Percentiles rank a stretch among this genome's conserved stretches.
Evolutionary conservation across 129 eudicot genomes (phyloP).

Genomic region (Chrysanthemum makinoi): DNA sequence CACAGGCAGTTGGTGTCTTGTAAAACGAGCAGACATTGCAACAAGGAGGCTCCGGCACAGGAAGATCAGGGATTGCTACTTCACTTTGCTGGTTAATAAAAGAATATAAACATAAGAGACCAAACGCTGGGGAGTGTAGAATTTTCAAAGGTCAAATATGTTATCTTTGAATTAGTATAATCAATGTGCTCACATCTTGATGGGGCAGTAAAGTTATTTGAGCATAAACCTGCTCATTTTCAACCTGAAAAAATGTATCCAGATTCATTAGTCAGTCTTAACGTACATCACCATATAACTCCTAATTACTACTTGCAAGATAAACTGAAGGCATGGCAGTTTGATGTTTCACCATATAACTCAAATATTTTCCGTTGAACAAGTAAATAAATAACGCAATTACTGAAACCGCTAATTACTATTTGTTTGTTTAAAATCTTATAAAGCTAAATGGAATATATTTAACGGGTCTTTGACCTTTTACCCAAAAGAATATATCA

Average conservation of each 20-base stretch:
- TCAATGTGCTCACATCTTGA: constrained; percentile 54
- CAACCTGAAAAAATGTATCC: constrained; percentile 53
- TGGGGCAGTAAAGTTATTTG: constrained; percentile 75
- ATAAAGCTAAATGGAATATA: no score
- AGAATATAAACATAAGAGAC: constrained; percentile 17
- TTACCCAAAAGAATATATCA: no score
- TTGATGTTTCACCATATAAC: no score
- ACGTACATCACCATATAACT: background rate
- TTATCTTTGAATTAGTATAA: background rate
- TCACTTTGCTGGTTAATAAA: constrained; percentile 67
- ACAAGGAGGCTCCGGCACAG: constrained; percentile 61
- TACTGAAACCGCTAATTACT: no score
- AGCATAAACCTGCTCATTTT: constrained; percentile 81
- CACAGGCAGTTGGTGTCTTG: constrained; percentile 80
- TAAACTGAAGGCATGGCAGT: background rate
- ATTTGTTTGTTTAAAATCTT: background rate
- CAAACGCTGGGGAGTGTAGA: background rate
- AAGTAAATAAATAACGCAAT: no score
- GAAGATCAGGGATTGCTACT: constrained; percentile 68
- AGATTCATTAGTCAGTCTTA: constrained; percentile 15
- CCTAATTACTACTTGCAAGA: background rate
- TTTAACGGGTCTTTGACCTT: no score
- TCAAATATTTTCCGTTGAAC: no score
- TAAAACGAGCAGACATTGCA: constrained; percentile 75
- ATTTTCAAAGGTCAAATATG: background rate